A percentile compares a stretch with the other conserved stretches of the same genome.
Conservation (phyloP, 2,329 filamentous ascomycete genomes). For the Sporothrix protearum region DNA sequence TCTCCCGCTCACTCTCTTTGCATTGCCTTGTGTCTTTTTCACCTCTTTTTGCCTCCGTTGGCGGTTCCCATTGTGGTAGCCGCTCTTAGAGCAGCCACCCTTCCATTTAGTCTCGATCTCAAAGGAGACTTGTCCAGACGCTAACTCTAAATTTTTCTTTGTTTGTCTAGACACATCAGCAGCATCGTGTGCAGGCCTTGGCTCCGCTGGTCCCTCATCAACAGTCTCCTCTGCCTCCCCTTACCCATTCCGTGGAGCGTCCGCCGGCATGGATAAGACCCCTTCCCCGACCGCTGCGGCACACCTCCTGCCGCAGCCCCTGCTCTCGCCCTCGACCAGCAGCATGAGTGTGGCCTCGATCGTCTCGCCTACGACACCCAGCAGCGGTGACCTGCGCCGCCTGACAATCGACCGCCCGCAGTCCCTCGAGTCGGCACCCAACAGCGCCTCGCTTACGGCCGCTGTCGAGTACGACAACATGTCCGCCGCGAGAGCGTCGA, state of each 20-base stretch:
- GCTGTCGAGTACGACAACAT: constrained; percentile 30
- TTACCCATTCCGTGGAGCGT: constrained; percentile 21
- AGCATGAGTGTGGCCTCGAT: constrained; percentile 66
- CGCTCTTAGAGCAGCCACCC: neutral
- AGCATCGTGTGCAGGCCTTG: constrained; percentile 43
- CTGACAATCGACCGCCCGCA: constrained; percentile 40
- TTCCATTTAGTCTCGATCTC: constrained; percentile 14
- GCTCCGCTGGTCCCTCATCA: constrained; percentile 37
- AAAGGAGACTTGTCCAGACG: constrained; percentile 30
- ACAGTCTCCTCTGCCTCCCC: constrained; percentile 33
- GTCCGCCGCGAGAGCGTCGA: constrained; percentile 75
- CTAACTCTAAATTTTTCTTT: neutral
- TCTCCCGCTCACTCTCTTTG: constrained; percentile 22
- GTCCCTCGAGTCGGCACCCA: constrained; percentile 41
- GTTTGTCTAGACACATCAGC: constrained; percentile 41
- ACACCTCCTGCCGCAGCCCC: constrained; percentile 49
- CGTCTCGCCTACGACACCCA: constrained; percentile 57
- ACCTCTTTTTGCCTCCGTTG: neutral
- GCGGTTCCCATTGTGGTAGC: neutral
- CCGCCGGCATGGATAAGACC: constrained; percentile 51
- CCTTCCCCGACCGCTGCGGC: constrained; percentile 55
- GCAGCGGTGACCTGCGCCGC: constrained; percentile 43
- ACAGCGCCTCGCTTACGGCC: constrained; percentile 29
- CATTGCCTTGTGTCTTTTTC: constrained; percentile 21
- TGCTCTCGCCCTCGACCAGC: constrained; percentile 54